Base-by-base conservation (phyloP, 2,329 filamentous ascomycete genomes). In the Huntiella abstrusa region DNA sequence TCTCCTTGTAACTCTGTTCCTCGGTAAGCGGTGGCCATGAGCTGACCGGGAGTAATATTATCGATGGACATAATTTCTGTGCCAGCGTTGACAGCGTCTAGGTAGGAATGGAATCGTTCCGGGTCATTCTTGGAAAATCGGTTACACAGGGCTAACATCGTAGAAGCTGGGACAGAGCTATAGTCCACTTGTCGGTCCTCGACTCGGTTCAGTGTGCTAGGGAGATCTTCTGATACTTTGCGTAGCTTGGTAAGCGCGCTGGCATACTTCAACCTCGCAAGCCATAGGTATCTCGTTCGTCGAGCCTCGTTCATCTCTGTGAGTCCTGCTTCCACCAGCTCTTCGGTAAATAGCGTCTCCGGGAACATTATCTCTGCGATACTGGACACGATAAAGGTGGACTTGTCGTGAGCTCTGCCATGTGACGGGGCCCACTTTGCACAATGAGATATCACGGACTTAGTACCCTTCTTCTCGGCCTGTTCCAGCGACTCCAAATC, bases 391-490 rank as follows among this genome's bases (percentile, higher is more conserved):
- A 77, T 64, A 51, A 68, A 67, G 2, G 73, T 77, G 50, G 74
- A 67, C 51, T 67, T 67, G 55, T 77, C 74, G 52, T 76, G 72
- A 52, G 72, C 72, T 34, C 61, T 63, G 33, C 65, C 64, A 13
- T 67, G 62, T 0, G 67, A 66, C 1, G 74, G 74, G 1, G 72
- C 70, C 74, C 73, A 77, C 51, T 78, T 78, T 2, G 64, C 71
- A 47, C 70, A 73, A 0, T 77, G 64, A 0, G 70, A 74, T 46
- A 77, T 65, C 12, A 56, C 57, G 19, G 60, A 61, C 53, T 63
- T 61, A 5, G 63, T 62, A 38, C 6, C 5, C 3, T 61, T 59
- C 12, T 58, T 54, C 28, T 67, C 60, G 5, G 55, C 54, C 12
- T 59, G 60, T 4, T 59, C 54, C 1, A 75, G 60, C 0, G 64